Evolutionary conservation across 495 filamentous ascomycete species (phyloP).

Genomic region (Penicillium paxilli): DNA sequence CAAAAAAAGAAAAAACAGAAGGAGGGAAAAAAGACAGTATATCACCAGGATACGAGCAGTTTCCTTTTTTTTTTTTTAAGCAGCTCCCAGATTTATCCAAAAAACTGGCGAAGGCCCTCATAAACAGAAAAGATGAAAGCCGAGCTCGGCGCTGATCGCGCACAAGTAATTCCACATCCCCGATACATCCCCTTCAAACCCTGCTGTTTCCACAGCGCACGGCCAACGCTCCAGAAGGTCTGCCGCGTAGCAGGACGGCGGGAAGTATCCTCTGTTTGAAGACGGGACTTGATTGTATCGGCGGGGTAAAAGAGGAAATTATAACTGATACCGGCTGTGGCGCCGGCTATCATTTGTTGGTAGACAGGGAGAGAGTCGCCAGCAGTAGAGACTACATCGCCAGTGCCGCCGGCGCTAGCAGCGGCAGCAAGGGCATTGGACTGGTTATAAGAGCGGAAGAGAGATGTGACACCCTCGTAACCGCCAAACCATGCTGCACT

Average conservation of each 20-base stretch:
- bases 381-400: too few relatives aligned
- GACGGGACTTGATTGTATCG: conserved; percentile 92
- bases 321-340: conserved; percentile 87
- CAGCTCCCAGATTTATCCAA: too few relatives aligned
- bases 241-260: conserved; percentile 36
- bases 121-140: conserved; percentile 96
- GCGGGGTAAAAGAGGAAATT: conserved; percentile 97
- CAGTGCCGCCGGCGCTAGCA: neutral
- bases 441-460: conserved; percentile 52
- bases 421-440: conserved; percentile 10
- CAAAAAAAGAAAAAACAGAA: too few relatives aligned
- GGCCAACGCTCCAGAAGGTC: conserved; percentile 69
- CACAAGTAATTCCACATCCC: conserved; percentile 91
- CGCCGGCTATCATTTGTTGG: conserved; percentile 85
- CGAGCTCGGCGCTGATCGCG: conserved; percentile 85
- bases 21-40: too few relatives aligned
- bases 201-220: conserved; percentile 72
- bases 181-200: conserved; percentile 85
- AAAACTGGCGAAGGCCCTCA: conserved; percentile 72
- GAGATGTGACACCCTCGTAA: conserved; percentile 75
- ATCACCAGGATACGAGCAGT: too few relatives aligned
- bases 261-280: conserved; percentile 82
- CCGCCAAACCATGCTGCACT: conserved; percentile 93
- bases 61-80: too few relatives aligned
- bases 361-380: conserved; percentile 47